Evolutionary conservation across 2,329 filamentous ascomycete species (phyloP).

Genomic region (Ascochyta lentis): DNA sequence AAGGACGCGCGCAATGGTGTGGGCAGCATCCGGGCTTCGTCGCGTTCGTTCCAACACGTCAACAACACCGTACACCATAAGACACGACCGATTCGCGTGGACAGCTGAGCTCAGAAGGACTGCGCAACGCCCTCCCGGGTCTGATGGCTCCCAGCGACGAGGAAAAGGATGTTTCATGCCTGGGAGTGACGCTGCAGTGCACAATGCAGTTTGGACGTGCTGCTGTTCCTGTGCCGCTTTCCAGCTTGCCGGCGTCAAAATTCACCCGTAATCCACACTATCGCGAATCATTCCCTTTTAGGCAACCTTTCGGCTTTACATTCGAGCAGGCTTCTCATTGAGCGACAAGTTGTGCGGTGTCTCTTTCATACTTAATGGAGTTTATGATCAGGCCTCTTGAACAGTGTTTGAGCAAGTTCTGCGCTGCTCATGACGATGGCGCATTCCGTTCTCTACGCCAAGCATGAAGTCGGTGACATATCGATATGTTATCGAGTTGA

Average conservation of each 20-base stretch:
- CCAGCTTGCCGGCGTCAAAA: constrained; percentile 2
- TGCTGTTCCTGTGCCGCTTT: not conserved
- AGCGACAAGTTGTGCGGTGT: not conserved
- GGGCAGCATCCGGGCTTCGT: not conserved
- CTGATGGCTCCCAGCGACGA: not conserved
- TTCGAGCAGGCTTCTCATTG: not conserved
- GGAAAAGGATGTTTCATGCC: not conserved
- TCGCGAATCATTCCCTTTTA: not conserved
- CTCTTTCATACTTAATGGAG: not conserved
- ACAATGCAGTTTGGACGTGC: not conserved
- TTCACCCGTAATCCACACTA: constrained; percentile 7
- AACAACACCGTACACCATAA: not conserved
- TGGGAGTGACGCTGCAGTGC: not conserved
- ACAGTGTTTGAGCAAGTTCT: not conserved
- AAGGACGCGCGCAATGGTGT: not conserved
- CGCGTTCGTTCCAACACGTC: not conserved
- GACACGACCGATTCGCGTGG: not conserved
- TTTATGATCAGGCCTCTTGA: not conserved
- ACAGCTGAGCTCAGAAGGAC: not conserved
- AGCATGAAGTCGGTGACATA: constrained; percentile 19
- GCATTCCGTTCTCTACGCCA: not conserved
- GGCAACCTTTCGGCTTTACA: not conserved
- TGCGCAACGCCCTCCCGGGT: not conserved
- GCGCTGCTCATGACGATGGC: not conserved
- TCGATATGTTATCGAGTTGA: constrained; percentile 15